Evolutionary conservation across 2,329 filamentous ascomycete genomes (phyloP), one percentile per base, ranked within the genome.

Genomic region (Colletotrichum karsti): DNA sequence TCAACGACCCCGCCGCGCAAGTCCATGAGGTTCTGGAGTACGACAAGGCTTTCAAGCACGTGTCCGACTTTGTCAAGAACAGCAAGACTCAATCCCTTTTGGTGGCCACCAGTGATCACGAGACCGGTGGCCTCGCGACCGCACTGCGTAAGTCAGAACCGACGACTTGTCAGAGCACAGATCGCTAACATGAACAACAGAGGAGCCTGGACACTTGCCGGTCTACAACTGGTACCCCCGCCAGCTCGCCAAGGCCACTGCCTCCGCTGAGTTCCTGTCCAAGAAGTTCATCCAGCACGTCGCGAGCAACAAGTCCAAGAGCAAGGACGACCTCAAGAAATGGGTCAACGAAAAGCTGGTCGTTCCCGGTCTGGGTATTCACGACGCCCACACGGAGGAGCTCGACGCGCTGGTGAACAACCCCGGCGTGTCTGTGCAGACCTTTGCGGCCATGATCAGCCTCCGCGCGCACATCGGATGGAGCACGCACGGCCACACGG

Each of bases 1-100:
- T 88, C 70, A 96, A 96, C 73, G 93, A 96, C 73, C 93, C 93
- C 0, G 93, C 92, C 9, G 92, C 93, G 1, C 93, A 96, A 75
- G 93, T 95, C 10, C 91, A 93, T 73, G 96, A 99, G 80, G 95
- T 99, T 1, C 85, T 98, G n/a, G 95, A 94, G 57, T 99, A 97
- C 74, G 96, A 99, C 84, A 90, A 88, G 78, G 87, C 96, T 1
- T 97, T 99, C 80, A 85, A 91, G 73, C 87, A 89, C 6, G 95
- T 97, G 0, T 80, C 97, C 12, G 91, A 97, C 66, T 99, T 98
- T 77, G 85, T 99, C 64, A 87, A 94, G 51, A 81, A 90, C 33
- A 93, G 90, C 73, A 82, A 90, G 51, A 90, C 89, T 0, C 90
- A 95, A 28, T 93, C 92, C 26, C 87, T 98, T 9, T 87, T 99